Evolutionary conservation across 2,329 filamentous ascomycete species (phyloP).

Genomic region (Fusarium sp.): DNA sequence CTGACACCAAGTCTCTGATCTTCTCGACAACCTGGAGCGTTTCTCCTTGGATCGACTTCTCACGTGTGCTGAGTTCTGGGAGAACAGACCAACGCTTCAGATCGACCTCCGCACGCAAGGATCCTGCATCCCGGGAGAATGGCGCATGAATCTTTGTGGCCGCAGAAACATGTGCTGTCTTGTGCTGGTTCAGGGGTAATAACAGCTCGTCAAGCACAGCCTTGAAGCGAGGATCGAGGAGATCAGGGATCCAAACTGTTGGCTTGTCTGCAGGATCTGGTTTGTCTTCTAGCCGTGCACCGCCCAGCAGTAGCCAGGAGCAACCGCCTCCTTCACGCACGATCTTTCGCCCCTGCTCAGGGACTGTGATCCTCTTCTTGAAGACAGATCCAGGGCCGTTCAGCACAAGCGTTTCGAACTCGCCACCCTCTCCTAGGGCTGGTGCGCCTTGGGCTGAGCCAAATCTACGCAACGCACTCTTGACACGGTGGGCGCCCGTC

Average conservation of each 20-base stretch:
- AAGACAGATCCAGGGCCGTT: conserved; percentile 80
- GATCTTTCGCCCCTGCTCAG: conserved; percentile 59
- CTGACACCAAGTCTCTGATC: conserved; percentile 53
- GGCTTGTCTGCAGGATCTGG: conserved; percentile 20
- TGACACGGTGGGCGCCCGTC: conserved; percentile 57
- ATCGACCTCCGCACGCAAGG: conserved; percentile 33
- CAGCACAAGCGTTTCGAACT: conserved; percentile 92
- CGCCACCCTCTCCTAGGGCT: conserved; percentile 88
- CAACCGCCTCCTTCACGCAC: conserved; percentile 78
- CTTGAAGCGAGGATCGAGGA: conserved; percentile 72
- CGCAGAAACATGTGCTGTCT: conserved; percentile 10
- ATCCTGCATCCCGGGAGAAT: conserved; percentile 8
- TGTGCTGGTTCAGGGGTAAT: conserved; percentile 12
- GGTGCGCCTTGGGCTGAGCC: conserved; percentile 71
- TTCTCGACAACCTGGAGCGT: conserved; percentile 58
- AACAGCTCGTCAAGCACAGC: conserved; percentile 50
- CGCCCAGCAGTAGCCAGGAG: conserved; percentile 72
- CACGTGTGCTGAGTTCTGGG: conserved; percentile 37
- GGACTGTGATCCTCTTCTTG: conserved; percentile 73
- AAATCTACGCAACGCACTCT: conserved; percentile 70
- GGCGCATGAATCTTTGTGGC: conserved; percentile 2
- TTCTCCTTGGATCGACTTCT: conserved; percentile 56
- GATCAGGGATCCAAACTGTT: conserved; percentile 64
- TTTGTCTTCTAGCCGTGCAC: conserved; percentile 63
- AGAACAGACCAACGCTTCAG: conserved; percentile 53